Percentiles rank a stretch among this genome's conserved stretches.
Conservation (phyloP, 108 stramenopile genomes). For the Heterococcus sp. region DNA sequence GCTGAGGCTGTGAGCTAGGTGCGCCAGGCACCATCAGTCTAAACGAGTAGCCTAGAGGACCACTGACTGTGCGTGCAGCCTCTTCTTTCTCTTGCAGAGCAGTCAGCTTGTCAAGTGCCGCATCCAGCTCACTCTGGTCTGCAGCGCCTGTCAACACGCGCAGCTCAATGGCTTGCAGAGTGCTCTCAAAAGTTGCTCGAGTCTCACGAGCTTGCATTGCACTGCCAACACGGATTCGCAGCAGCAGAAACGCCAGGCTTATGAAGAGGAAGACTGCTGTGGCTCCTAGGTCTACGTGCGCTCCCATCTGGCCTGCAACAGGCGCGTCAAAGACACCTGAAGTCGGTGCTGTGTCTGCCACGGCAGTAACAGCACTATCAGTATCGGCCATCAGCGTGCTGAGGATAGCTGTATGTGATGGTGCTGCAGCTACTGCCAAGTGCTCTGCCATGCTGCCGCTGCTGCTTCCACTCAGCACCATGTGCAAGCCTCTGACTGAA, state of each 20-base stretch:
- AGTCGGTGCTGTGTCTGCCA: too few relatives aligned
- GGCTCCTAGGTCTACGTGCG: not conserved
- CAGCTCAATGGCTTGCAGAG: not conserved
- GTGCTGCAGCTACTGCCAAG: too few relatives aligned
- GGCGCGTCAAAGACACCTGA: too few relatives aligned
- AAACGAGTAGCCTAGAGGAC: not conserved
- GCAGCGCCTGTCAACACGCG: not conserved
- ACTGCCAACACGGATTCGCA: not conserved
- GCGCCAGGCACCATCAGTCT: not conserved
- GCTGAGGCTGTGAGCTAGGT: too few relatives aligned
- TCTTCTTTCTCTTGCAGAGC: not conserved
- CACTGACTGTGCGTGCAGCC: not conserved
- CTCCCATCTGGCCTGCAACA: not conserved
- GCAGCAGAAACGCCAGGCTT: not conserved
- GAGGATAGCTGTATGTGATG: too few relatives aligned
- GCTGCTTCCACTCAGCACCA: too few relatives aligned
- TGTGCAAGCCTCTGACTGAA: too few relatives aligned
- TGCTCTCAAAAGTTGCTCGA: not conserved
- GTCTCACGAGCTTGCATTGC: not conserved
- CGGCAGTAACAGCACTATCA: too few relatives aligned
- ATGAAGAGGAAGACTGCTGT: not conserved
- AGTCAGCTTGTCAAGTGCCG: not conserved
- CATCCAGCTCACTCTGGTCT: not conserved
- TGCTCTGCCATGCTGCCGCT: too few relatives aligned
- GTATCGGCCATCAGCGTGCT: too few relatives aligned